phyloP scores from a whole-genome alignment of 2,329 filamentous ascomycete species.

The Shiraia bambusicola region DNA sequence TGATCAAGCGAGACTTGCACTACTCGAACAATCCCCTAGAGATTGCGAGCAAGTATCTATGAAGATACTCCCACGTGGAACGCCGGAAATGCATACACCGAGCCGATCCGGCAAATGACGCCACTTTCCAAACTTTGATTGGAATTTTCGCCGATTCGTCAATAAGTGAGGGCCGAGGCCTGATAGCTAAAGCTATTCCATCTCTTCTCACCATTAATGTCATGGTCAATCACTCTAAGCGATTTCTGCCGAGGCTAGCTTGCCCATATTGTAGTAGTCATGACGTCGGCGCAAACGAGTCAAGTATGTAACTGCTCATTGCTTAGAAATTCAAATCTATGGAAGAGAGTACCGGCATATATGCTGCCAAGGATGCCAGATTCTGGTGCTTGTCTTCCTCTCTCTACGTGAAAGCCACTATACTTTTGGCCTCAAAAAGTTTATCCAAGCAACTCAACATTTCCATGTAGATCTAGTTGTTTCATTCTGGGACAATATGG shows the following conservation, averaged over 20 bases:
- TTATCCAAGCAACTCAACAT: no score
- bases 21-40: no score
- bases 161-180: no score
- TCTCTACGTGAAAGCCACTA: not conserved
- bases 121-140: not conserved
- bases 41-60: no score
- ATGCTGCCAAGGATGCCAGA: not conserved
- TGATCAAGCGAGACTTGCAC: no score
- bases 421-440: no score
- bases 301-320: not conserved
- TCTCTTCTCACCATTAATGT: not conserved
- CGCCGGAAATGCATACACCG: no score
- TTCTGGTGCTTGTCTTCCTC: not conserved
- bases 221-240: not conserved
- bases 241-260: constrained; percentile 5
- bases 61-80: no score
- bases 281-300: constrained; percentile 1
- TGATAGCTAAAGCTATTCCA: no score
- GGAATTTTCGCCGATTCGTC: constrained; percentile 1
- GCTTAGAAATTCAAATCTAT: constrained; percentile 8
- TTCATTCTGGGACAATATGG: no score
- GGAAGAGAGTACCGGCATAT: not conserved
- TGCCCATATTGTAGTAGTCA: not conserved
- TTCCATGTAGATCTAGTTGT: no score
- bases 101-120: constrained; percentile 4